Conservation (phyloP, 306 rosid genomes). For the Luffa acutangula region DNA sequence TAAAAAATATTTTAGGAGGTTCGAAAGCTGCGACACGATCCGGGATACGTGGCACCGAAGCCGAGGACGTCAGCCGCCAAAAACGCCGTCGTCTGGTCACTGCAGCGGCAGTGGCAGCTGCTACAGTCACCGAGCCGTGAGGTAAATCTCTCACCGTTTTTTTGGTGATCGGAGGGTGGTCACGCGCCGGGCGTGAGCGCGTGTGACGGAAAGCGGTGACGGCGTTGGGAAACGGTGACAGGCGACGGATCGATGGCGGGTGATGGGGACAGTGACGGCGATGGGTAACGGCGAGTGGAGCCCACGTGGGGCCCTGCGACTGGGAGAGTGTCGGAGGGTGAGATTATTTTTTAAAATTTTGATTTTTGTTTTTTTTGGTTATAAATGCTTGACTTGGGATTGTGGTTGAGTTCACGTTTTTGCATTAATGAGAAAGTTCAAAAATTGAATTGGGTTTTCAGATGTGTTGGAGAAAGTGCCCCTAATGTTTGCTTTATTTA, state of each 20-base stretch:
- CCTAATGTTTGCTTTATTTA: not conserved
- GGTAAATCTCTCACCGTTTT: not conserved
- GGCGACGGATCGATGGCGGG: not conserved
- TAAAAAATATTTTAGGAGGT: conserved; percentile 22
- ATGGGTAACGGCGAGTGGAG: conserved; percentile 19
- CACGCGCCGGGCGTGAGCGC: not conserved
- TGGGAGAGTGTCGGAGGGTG: not conserved
- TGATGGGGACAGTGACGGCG: conserved; percentile 5
- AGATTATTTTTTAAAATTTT: not conserved
- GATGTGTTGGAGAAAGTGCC: not conserved
- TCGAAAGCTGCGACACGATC: conserved; percentile 41
- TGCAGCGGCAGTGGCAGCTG: not conserved
- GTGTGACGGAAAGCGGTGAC: not conserved
- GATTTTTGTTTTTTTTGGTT: not conserved
- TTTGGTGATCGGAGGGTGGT: not conserved
- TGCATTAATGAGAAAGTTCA: conserved; percentile 29
- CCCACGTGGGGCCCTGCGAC: not conserved
- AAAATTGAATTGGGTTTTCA: not conserved
- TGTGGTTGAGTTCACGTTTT: conserved; percentile 19
- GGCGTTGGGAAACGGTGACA: not conserved
- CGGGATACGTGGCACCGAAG: conserved; percentile 32
- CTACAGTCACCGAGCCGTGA: not conserved
- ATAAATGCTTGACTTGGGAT: not conserved
- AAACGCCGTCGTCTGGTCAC: conserved; percentile 27
- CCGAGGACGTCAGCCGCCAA: conserved; percentile 13